phyloP scores from a whole-genome alignment of 164 flowering plant species.

The Umbellularia californica region DNA sequence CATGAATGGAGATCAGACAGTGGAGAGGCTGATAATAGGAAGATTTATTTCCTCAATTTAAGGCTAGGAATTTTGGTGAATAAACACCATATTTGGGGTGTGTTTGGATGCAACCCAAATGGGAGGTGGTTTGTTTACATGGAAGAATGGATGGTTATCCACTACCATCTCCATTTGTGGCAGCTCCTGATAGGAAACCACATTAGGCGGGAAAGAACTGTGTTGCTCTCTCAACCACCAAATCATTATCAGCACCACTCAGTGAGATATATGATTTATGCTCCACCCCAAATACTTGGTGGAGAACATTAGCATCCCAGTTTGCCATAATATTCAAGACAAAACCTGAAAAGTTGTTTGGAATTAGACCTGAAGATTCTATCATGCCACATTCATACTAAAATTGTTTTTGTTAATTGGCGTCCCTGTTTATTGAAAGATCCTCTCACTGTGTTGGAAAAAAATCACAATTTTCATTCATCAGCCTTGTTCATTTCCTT shows the following conservation, averaged over 20 bases:
- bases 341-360: neutral
- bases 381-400: neutral
- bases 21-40: neutral
- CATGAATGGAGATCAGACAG: slow-evolving; percentile 4
- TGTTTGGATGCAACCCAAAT: neutral
- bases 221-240: neutral
- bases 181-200: neutral
- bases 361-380: neutral
- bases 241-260: neutral
- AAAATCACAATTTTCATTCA: neutral
- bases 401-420: neutral
- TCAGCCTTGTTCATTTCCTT: neutral
- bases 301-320: neutral
- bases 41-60: neutral
- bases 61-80: neutral
- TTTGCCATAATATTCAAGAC: neutral
- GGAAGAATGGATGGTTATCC: neutral
- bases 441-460: neutral
- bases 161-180: neutral
- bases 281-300: neutral
- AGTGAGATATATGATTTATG: neutral
- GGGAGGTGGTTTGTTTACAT: neutral
- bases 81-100: neutral
- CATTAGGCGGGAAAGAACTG: neutral
- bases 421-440: neutral